These are phyloP conservation scores for Neurospora intermedia DNA, from an alignment of 495 filamentous ascomycete genomes.

Conservation along the genomic window DNA sequence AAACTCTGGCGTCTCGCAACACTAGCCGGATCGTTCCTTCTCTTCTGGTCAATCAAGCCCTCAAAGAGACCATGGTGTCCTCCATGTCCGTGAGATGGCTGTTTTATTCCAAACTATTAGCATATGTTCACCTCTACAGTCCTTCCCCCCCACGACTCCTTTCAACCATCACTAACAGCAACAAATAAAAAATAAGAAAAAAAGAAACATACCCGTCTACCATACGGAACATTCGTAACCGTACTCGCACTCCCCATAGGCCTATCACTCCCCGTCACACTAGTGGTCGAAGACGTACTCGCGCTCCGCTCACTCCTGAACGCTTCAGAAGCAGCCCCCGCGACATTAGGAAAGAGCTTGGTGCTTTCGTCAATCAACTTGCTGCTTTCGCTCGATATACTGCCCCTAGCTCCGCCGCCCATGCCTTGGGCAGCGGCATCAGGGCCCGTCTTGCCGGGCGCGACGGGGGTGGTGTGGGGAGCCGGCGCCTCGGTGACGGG, in stretches of 20 bases:
- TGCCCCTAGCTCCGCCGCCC: neutral
- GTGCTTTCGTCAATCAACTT: neutral
- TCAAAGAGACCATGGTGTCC: slow-evolving; percentile 23
- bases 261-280: neutral
- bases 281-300: neutral
- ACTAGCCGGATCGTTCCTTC: slow-evolving; percentile 25
- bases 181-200: neutral
- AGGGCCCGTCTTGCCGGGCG: neutral
- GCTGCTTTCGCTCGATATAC: neutral
- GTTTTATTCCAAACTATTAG: neutral
- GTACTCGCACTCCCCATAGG: neutral
- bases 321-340: too few species aligned
- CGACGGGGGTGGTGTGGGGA: too few species aligned
- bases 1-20: slow-evolving; percentile 33
- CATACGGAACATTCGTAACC: neutral
- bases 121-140: too few species aligned
- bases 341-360: neutral
- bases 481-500: neutral
- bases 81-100: slow-evolving; percentile 21
- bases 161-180: too few species aligned
- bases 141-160: neutral
- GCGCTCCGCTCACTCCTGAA: neutral
- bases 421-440: neutral
- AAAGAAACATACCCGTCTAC: neutral
- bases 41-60: slow-evolving; percentile 32